A percentile compares a stretch with the other conserved stretches of the same genome.
phyloP scores from a whole-genome alignment of 2,329 filamentous ascomycete species.

The Phialocephala subalpina region DNA sequence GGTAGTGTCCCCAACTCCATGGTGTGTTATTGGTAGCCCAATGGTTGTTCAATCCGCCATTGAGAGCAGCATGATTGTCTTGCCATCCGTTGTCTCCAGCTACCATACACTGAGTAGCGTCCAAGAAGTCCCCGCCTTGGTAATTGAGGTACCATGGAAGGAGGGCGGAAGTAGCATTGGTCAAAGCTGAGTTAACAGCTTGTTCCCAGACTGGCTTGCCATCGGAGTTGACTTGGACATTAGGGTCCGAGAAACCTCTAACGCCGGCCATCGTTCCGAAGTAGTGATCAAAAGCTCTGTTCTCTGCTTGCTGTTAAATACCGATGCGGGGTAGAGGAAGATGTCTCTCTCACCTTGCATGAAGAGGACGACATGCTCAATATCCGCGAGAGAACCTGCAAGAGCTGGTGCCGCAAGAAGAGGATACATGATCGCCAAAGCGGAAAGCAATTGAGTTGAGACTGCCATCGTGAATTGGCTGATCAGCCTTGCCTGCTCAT shows the following conservation, averaged over 20 bases:
- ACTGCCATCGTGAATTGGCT: slow-evolving; percentile 30
- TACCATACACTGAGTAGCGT: slow-evolving; percentile 62
- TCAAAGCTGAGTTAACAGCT: slow-evolving; percentile 35
- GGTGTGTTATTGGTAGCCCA: slow-evolving; percentile 63
- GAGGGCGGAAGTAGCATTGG: slow-evolving; percentile 51
- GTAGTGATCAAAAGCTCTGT: slow-evolving; percentile 46
- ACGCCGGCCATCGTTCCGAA: slow-evolving; percentile 64
- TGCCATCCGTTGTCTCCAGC: slow-evolving; percentile 60
- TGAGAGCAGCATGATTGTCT: slow-evolving; percentile 59
- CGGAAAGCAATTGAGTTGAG: slow-evolving; percentile 18
- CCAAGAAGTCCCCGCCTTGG: slow-evolving; percentile 55
- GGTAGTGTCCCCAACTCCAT: slow-evolving; percentile 60
- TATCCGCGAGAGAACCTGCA: slow-evolving; percentile 53
- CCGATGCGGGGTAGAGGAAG: slow-evolving; percentile 38
- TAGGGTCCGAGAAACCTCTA: slow-evolving; percentile 63
- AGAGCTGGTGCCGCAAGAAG: slow-evolving; percentile 26
- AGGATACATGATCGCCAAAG: slow-evolving; percentile 32
- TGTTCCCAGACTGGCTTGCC: slow-evolving; percentile 35
- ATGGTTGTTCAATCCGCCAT: slow-evolving; percentile 58
- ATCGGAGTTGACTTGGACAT: slow-evolving; percentile 55
- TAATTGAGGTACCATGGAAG: slow-evolving; percentile 64
- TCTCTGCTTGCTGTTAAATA: slow-evolving; percentile 25
- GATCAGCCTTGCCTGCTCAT: slow-evolving; percentile 9
- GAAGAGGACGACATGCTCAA: slow-evolving; percentile 65
- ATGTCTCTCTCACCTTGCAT: slow-evolving; percentile 55